phyloP scores from a whole-genome alignment of 768 basidiomycete genomes.

The Trichaptum fuscoviolaceum region DNA sequence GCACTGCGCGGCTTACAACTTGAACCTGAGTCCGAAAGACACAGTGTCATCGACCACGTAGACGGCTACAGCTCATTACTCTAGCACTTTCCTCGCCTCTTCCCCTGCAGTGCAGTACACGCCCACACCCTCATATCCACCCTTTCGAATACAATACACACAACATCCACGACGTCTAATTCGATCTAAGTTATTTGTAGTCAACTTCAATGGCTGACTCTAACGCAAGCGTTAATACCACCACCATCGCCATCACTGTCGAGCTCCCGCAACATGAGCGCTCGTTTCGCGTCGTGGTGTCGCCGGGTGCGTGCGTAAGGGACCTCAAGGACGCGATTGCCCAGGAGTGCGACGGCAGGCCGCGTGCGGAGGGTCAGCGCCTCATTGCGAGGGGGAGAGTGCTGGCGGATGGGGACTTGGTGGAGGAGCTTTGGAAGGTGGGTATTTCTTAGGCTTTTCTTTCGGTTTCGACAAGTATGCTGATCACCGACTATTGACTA shows the following conservation, averaged over 20 bases:
- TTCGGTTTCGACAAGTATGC: not conserved
- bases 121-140: not conserved
- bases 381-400: constrained; percentile 72
- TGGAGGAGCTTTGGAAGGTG: constrained; percentile 70
- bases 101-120: constrained; percentile 10
- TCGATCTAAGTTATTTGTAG: not conserved
- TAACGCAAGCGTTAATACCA: not conserved
- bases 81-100: constrained; percentile 12
- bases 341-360: constrained; percentile 54
- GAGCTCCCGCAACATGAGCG: constrained; percentile 72
- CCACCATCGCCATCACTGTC: constrained; percentile 41
- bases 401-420: constrained; percentile 57
- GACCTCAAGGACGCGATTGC: constrained; percentile 68
- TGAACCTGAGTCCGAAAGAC: not conserved
- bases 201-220: not conserved
- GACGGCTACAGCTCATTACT: constrained; percentile 19
- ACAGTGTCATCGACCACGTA: constrained; percentile 20
- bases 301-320: constrained; percentile 42
- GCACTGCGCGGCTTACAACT: not conserved
- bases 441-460: constrained; percentile 19
- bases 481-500: constrained; percentile 7
- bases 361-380: constrained; percentile 65
- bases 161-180: too few relatives aligned
- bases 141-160: not conserved
- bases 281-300: constrained; percentile 55